Conservation (phyloP, 805 yeast species). For the Jamesozyma jinghongensis region DNA sequence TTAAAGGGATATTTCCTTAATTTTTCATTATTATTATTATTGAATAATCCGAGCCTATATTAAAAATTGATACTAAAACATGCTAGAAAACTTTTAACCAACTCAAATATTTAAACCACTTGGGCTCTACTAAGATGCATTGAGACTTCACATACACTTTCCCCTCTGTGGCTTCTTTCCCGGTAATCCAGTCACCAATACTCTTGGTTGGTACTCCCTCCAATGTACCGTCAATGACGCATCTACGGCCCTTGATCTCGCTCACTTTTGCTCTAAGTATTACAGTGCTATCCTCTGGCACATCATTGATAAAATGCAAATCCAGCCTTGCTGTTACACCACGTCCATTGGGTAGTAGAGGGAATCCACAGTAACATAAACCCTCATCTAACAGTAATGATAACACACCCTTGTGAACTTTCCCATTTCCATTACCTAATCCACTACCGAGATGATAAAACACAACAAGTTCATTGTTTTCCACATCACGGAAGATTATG, state of each 20-base stretch:
- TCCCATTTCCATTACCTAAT: slow-evolving; percentile 59
- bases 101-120: slow-evolving; percentile 67
- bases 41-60: no score
- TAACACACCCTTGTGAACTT: slow-evolving; percentile 73
- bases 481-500: slow-evolving; percentile 44
- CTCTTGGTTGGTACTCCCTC: slow-evolving; percentile 23
- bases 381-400: slow-evolving; percentile 79
- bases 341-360: slow-evolving; percentile 62
- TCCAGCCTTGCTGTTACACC: slow-evolving; percentile 84
- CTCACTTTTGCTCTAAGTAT: slow-evolving; percentile 58
- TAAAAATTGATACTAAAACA: background rate
- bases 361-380: slow-evolving; percentile 78
- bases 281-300: slow-evolving; percentile 50
- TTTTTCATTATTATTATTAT: no score
- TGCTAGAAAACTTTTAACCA: slow-evolving; percentile 37
- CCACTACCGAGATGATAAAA: slow-evolving; percentile 64
- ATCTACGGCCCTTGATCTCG: slow-evolving; percentile 70
- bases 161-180: slow-evolving; percentile 3
- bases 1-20: no score
- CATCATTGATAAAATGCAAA: slow-evolving; percentile 46
- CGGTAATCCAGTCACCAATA: background rate
- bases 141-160: slow-evolving; percentile 46
- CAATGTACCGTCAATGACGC: slow-evolving; percentile 64
- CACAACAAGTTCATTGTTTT: slow-evolving; percentile 46
- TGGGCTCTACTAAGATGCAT: slow-evolving; percentile 77